These are phyloP conservation scores for Aspergillus melleus DNA, from an alignment of 2,329 filamentous ascomycete species.

Conservation along the genomic window DNA sequence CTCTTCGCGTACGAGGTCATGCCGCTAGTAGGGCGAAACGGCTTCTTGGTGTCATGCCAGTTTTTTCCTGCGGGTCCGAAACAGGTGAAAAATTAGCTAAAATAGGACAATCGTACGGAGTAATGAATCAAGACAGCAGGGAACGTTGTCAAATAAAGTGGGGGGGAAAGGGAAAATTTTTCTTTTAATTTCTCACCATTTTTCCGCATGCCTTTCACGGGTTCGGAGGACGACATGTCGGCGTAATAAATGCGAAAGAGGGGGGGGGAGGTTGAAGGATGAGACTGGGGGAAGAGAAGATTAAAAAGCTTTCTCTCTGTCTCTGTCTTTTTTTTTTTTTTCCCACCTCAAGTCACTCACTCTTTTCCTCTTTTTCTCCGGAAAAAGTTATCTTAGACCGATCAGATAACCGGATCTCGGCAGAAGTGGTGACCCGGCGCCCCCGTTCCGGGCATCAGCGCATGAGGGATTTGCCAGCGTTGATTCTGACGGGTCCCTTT, in stretches of 20 bases:
- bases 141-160: conserved; percentile 10
- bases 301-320: conserved; percentile 6
- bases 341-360: neutral
- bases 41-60: conserved; percentile 81
- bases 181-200: conserved; percentile 63
- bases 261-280: neutral
- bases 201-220: conserved; percentile 69
- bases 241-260: conserved; percentile 4
- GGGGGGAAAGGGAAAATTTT: conserved; percentile 3
- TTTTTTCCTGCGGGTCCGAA: conserved; percentile 71
- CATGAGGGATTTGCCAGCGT: conserved; percentile 18
- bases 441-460: conserved; percentile 13
- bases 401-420: conserved; percentile 48
- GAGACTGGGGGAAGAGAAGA: conserved; percentile 4
- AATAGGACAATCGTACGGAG: neutral
- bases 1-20: conserved; percentile 78
- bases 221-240: conserved; percentile 28
- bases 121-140: conserved; percentile 12
- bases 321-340: neutral
- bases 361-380: conserved; percentile 13
- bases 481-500: conserved; percentile 14
- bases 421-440: conserved; percentile 21
- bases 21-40: conserved; percentile 80
- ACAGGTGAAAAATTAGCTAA: conserved; percentile 19
- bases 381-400: conserved; percentile 40